Base-by-base conservation (phyloP, 176 grass and related monocot species). In the Urochloa ruziziensis region DNA sequence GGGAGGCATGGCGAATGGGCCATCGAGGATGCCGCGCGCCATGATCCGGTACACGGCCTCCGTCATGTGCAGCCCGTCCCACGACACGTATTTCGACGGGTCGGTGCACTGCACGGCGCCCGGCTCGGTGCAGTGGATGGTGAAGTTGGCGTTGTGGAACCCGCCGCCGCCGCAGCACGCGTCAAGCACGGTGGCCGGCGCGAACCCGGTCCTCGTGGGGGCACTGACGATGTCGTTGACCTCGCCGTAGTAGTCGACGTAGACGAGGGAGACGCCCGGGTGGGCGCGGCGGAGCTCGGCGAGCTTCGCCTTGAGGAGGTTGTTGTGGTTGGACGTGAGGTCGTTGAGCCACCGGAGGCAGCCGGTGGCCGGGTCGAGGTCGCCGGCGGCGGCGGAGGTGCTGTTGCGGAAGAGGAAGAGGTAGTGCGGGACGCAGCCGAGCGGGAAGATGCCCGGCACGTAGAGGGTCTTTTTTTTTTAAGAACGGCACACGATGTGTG, bases 51-150 rank as follows among this genome's bases (percentile, higher is more conserved):
- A 91, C 53, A 33, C 47, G 0, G 89, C 86, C 73, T 91, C 92
- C 1, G 92, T 94, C 59, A 89, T 59, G 61, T 94, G 89, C 48
- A 86, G 7, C 0, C 86, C 89, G 13, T 94, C 92, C 86, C 89
- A 94, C 0, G 78, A 86, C 35, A 91, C 32, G 44, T 74, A 67
- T 63, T 0, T 77, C 0, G 75, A 78, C 24, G 92, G 92, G 44
- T 91, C 86, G 0, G 64, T 19, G 76, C 92, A 94, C 70, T 13
- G 49, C 34, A 78, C 81, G 6, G 63, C 47, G 23, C 69, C 83
- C 0, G 63, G 29, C 29, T 74, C 77, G 2, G 82, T 17, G 86
- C 91, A 91, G 1, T 60, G 19, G 2, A 88, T 0, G 1, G 63
- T 54, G 70, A 80, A 53, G 73, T 83, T 87, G 71, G 61, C 70